phyloP scores from a whole-genome alignment of 2,329 filamentous ascomycete species.

The Penicillium sp. region DNA sequence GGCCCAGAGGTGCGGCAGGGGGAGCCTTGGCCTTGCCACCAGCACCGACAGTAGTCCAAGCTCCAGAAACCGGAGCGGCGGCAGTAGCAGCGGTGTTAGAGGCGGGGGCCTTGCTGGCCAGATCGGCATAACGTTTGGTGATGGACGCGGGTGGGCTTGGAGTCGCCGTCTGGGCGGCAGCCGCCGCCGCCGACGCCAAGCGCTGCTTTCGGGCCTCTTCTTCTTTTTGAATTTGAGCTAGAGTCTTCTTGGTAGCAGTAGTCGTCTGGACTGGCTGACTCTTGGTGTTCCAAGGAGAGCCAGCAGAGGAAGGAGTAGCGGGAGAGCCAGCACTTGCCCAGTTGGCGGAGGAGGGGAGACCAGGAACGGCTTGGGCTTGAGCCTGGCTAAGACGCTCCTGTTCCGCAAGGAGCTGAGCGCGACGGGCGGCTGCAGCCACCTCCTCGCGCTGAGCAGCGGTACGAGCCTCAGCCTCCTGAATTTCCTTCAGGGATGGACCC shows the following conservation, averaged over 20 bases:
- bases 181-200: constrained; percentile 46
- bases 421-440: constrained; percentile 68
- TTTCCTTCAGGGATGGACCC: constrained; percentile 89
- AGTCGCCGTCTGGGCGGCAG: constrained; percentile 44
- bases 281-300: constrained; percentile 50
- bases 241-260: constrained; percentile 67
- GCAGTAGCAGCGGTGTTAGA: constrained; percentile 35
- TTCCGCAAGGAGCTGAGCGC: constrained; percentile 62
- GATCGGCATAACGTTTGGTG: constrained; percentile 89
- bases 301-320: constrained; percentile 50
- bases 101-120: constrained; percentile 69
- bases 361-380: constrained; percentile 59
- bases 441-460: constrained; percentile 88
- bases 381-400: constrained; percentile 66
- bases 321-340: constrained; percentile 76
- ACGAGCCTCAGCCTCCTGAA: constrained; percentile 89
- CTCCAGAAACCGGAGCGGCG: constrained; percentile 45
- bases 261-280: constrained; percentile 32
- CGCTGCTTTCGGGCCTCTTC: constrained; percentile 86
- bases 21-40: constrained; percentile 84
- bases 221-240: constrained; percentile 94
- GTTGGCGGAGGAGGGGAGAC: constrained; percentile 79
- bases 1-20: constrained; percentile 39
- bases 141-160: constrained; percentile 42
- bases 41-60: constrained; percentile 93